Base-by-base conservation (phyloP, 257 asterid genomes). In the Gardenia jasminoides region DNA sequence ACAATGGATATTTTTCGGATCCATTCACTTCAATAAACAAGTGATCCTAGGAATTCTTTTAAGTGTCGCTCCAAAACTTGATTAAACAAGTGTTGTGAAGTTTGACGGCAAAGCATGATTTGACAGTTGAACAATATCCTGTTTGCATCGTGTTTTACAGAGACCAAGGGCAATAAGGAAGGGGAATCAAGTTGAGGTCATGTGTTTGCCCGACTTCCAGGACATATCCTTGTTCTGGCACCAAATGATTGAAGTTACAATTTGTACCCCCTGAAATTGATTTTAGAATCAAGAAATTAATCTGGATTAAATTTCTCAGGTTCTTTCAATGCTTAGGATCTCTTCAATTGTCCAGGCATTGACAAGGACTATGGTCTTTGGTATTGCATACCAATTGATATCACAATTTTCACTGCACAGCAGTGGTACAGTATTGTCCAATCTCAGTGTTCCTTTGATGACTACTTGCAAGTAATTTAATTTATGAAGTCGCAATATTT, bases 211-310 rank as follows among this genome's bases (percentile, higher is more conserved):
- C 52, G 0, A 69, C 66, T 41, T 76, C 28, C 78, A 39, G 78
- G 70, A 46, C 78, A 75, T 5, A 75, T 59, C 67, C 78, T 75
- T 75, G 70, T n/a, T 59, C 78, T 70, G 8, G 70, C 78, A 5
- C 78, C 58, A 46, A 75, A 59, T 16, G 70, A n/a, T 59, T 59
- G 70, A 10, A 75, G 0, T n/a, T 24, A 3, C 24, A 41, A 39
- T 0, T 46, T 12, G 30, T 59, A 2, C 78, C 78, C 78, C 78
- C 7, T 62, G 10, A 58, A 75, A 12, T 75, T 58, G n/a, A 75
- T 75, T 15, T 56, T 52, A 10, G 78, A 33, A 8, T 20, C 78
- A 10, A 75, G 78, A 59, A 59, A 75, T 11, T 26, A 26, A 10
- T 69, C 77, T 10, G 62, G 75, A 19, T 79, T 69, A 54, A 54